Evolutionary conservation across 2,329 filamentous ascomycete species (phyloP), one percentile per base, ranked within the genome.

Genomic region (Botryotinia narcissicola): DNA sequence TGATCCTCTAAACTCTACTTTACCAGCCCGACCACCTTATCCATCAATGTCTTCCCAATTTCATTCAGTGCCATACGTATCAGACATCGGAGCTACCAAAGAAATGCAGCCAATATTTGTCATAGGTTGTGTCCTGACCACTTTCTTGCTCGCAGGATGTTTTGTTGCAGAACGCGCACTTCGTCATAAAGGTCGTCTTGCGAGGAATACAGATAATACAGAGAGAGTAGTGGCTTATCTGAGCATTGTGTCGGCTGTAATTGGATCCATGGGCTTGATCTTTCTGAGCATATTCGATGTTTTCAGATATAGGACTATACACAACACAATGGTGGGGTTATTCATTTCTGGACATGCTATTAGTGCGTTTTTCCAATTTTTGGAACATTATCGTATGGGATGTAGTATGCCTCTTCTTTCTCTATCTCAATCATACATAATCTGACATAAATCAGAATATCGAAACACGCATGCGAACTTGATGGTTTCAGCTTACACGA

Each of bases 271-370:
- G 0, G 95, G 95, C 5, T 83, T 99, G 62, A 94, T 97, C 76
- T 85, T 95, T 9, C 86, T 99, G 59, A 91, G 91, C 76, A 90
- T 97, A 78, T 98, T 97, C 82, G 94, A 98, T 82, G 96, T 93
- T 0, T 82, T 87, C n/a, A 84, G 85, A 72, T 89, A 97, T 81
- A 86, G 86, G 2, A 82, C 78, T 1, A 81, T 92, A 73, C 96
- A 99, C 81, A 86, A 93, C 79, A 85, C 89, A 3, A 97, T 97
- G 83, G 84, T 99, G 51, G 83, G 88, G 1, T 83, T 98, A 70
- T 99, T 99, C 82, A 93, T 98, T 81, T 89, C 83, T 22, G 95
- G 93, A 44, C 98, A 97, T 81, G 84, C 97, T 73, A 80, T 97
- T 72, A 93, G 91, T 14, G 95, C 95, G 73, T 87, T 97, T 78